A percentile compares a stretch with the other conserved stretches of the same genome.
Evolutionary conservation across 148 eudicot genomes (phyloP).

Genomic region (Camellia granthamiana): DNA sequence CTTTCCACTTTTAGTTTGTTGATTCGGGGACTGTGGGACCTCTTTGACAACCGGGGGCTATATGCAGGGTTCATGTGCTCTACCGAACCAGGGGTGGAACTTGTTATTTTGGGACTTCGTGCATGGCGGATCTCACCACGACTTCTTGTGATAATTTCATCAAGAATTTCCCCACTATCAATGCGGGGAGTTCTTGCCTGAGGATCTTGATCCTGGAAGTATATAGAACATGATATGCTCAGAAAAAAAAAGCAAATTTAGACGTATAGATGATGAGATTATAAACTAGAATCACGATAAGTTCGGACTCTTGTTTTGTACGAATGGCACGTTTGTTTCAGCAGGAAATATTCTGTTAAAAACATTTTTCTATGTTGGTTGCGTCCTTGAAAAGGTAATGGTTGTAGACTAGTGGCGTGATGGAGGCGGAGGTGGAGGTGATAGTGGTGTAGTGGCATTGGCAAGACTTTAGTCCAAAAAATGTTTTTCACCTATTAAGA

Average conservation of each 20-base stretch:
- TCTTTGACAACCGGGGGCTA: slow-evolving; percentile 52
- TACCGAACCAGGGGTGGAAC: slow-evolving; percentile 42
- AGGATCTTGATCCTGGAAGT: slow-evolving; percentile 50
- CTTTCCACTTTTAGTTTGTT: slow-evolving; percentile 36
- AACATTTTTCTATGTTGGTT: no score
- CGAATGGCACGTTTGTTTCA: no score
- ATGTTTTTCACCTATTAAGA: no score
- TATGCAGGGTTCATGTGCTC: slow-evolving; percentile 48
- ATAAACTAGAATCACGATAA: not conserved
- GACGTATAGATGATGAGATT: not conserved
- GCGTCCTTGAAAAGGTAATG: no score
- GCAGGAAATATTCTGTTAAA: no score
- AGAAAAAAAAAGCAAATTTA: not conserved
- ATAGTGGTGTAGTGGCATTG: no score
- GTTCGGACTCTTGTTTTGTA: not conserved
- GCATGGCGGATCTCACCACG: slow-evolving; percentile 75
- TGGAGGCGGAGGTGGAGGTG: no score
- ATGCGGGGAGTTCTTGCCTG: slow-evolving; percentile 28
- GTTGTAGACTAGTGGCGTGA: no score
- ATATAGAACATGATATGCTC: not conserved
- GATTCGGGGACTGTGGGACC: slow-evolving; percentile 45
- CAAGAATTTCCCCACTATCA: slow-evolving; percentile 65
- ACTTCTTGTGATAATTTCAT: slow-evolving; percentile 74
- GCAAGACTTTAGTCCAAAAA: no score
- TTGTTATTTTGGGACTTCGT: slow-evolving; percentile 61